phyloP scores from a whole-genome alignment of 495 filamentous ascomycete species.

The Acidiella bohemica region DNA sequence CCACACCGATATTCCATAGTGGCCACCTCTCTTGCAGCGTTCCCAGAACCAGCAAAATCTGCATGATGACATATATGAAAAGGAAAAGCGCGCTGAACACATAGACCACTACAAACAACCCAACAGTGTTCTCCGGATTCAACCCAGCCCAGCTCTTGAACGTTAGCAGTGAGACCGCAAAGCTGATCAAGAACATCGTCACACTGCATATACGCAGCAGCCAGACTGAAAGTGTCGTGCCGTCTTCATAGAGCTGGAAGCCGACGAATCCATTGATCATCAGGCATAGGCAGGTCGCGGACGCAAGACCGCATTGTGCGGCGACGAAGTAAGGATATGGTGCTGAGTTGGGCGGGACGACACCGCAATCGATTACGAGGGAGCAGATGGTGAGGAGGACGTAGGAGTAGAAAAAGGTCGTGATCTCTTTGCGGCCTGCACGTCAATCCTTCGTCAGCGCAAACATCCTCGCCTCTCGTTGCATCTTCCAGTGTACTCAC shows the following conservation, averaged over 20 bases:
- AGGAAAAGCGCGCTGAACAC: constrained; percentile 78
- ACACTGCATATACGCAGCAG: constrained; percentile 65
- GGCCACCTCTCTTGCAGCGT: constrained; percentile 95
- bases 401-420: constrained; percentile 94
- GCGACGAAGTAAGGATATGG: constrained; percentile 87
- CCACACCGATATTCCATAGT: constrained; percentile 83
- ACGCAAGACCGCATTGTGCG: constrained; percentile 78
- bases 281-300: constrained; percentile 75
- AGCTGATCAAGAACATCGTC: constrained; percentile 74
- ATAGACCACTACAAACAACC: constrained; percentile 86
- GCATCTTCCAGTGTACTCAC: constrained; percentile 40
- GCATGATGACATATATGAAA: constrained; percentile 73
- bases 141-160: constrained; percentile 88
- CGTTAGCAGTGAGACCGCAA: constrained; percentile 75
- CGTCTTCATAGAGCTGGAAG: constrained; percentile 97
- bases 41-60: constrained; percentile 73
- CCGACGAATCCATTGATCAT: constrained; percentile 97
- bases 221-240: constrained; percentile 92
- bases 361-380: constrained; percentile 83
- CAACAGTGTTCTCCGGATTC: constrained; percentile 69
- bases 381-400: constrained; percentile 79
- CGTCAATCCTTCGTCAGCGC: constrained; percentile 1
- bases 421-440: constrained; percentile 95
- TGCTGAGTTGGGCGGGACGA: constrained; percentile 65
- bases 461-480: not conserved